phyloP scores from a whole-genome alignment of 164 flowering plant genomes.

The Dillenia suffruticosa region DNA sequence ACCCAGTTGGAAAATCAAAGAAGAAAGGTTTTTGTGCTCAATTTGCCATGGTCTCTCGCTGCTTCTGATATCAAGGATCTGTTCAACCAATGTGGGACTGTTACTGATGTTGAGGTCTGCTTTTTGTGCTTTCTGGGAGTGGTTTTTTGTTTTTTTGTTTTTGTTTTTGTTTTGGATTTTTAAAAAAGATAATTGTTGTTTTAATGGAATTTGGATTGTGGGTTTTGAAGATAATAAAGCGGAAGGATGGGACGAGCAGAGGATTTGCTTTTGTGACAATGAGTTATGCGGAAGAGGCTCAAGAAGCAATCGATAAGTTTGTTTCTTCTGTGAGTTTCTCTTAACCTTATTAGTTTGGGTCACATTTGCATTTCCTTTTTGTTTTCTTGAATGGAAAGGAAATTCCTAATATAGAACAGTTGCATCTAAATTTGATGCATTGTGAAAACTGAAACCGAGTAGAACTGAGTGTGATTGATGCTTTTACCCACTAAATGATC shows the following conservation, averaged over 20 bases:
- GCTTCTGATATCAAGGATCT: conserved; percentile 52
- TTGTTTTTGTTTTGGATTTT: too few species aligned
- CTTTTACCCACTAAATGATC: too few species aligned
- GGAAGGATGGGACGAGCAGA: conserved; percentile 58
- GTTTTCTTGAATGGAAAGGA: too few species aligned
- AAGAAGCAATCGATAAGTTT: conserved; percentile 60
- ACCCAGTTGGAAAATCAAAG: conserved; percentile 21
- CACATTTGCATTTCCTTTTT: too few species aligned
- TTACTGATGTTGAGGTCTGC: conserved; percentile 71
- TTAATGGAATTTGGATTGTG: conserved; percentile 3
- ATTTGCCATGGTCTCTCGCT: conserved; percentile 64
- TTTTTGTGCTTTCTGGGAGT: not conserved
- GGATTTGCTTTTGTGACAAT: conserved; percentile 82
- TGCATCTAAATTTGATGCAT: too few species aligned
- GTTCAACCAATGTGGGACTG: conserved; percentile 71
- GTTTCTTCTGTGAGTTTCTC: conserved; percentile 49
- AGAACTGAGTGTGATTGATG: too few species aligned
- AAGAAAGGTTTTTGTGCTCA: conserved; percentile 63
- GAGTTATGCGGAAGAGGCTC: conserved; percentile 64
- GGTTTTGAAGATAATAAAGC: conserved; percentile 60
- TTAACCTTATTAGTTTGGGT: too few species aligned
- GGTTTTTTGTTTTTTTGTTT: not conserved
- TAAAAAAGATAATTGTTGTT: conserved; percentile 3
- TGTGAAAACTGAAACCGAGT: too few species aligned
- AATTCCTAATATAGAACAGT: too few species aligned